Evolutionary conservation across 2,329 filamentous ascomycete genomes (phyloP), one percentile per base, ranked within the genome.

Genomic region (Claviceps africana): DNA sequence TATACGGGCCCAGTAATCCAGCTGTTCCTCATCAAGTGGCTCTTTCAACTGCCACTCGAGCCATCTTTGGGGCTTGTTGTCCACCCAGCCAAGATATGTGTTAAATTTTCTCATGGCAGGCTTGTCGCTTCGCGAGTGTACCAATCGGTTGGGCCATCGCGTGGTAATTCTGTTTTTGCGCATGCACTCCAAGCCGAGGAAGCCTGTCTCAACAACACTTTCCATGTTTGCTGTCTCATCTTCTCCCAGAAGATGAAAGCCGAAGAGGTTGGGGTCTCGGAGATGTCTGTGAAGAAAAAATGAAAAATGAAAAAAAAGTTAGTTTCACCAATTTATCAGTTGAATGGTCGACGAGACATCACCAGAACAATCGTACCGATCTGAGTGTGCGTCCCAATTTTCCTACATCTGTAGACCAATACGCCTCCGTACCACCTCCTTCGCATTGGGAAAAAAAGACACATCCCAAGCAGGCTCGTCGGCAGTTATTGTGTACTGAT

Each of bases 31-130:
- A 15, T 30, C 37, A 22, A 11, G 4, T 2, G 7, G 25, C 25
- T 40, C 35, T 10, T 49, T 37, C 25, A 49, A 17, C 19, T 49
- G 59, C 62, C 62, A 64, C 50, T 64, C 62, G 4, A 64, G 46
- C 61, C 61, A 64, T 46, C 58, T 56, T 21, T 55, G 47, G 2
- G 61, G 59, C 28, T 39, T 52, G 15, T 40, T 45, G 47, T 56
- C 47, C 6, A 56, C 49, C 62, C 62, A 64, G 1, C 59, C 53
- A 7, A 62, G 17, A 53, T 52, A 59, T 30, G 58, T 57, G 39
- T 60, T 56, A 10, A 61, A 59, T 11, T 59, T 56, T 19, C 53
- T 28, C 19, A 53, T 28, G 2, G 51, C 53, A 4, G 57, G 59
- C 11, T 13, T 47, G 19, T 51, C 50, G 0, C 45, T 55, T 4